Conservation (phyloP, 371 early-diverging fungal genomes). For the Mucor racemosus region DNA sequence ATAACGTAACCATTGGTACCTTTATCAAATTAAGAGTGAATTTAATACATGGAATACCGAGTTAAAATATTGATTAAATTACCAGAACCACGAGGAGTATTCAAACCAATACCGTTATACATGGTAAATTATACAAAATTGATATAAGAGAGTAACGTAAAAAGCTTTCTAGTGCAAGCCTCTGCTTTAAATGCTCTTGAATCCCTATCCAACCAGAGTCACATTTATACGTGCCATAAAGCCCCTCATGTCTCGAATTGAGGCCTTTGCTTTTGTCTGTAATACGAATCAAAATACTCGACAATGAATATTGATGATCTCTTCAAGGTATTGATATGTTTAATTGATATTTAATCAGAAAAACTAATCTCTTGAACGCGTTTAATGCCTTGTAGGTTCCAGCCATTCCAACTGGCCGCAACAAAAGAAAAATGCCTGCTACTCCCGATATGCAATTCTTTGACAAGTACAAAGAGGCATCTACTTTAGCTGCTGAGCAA, state of each 20-base stretch:
- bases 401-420: constrained; percentile 61
- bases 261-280: not conserved
- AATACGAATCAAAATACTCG: not conserved
- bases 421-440: constrained; percentile 66
- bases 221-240: not conserved
- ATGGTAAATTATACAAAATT: constrained; percentile 39
- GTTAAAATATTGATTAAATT: not conserved
- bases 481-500: constrained; percentile 18
- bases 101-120: constrained; percentile 93
- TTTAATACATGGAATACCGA: not conserved
- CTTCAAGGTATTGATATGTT: constrained; percentile 60
- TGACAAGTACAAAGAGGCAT: constrained; percentile 46
- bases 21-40: not conserved
- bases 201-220: not conserved
- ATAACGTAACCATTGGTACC: constrained; percentile 94
- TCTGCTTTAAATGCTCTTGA: not conserved
- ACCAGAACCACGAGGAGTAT: constrained; percentile 93
- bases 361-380: not conserved
- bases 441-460: constrained; percentile 53
- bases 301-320: constrained; percentile 75
- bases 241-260: not conserved
- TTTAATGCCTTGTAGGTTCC: constrained; percentile 42
- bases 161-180: constrained; percentile 2
- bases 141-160: not conserved
- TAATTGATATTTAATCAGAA: not conserved